phyloP scores from a whole-genome alignment of 2,329 filamentous ascomycete genomes.

The Neofusicoccum laricinum region DNA sequence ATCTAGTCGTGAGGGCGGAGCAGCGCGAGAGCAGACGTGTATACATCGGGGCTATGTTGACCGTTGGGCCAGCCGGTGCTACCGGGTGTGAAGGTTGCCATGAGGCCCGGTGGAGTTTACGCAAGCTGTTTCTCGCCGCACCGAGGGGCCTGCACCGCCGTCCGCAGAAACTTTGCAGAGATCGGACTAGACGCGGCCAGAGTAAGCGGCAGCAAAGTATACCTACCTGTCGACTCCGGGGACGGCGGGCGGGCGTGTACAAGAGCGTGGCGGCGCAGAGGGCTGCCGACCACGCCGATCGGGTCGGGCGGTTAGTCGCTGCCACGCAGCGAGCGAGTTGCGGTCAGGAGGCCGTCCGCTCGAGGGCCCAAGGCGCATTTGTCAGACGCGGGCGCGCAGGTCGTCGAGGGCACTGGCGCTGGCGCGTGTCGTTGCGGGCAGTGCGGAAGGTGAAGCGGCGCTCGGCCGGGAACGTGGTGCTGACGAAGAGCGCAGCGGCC shows the following conservation, averaged over 20 bases:
- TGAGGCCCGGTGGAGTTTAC: not conserved
- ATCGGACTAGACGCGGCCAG: not conserved
- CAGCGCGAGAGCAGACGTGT: not conserved
- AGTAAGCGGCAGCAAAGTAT: not conserved
- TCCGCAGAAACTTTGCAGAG: not conserved
- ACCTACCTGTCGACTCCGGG: not conserved
- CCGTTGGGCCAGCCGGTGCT: not conserved
- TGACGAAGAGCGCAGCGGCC: not conserved
- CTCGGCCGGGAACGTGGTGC: not conserved
- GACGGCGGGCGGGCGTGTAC: not conserved
- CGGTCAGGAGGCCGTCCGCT: not conserved
- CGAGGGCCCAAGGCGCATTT: not conserved
- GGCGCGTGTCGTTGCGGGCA: not conserved
- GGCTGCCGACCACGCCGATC: not conserved
- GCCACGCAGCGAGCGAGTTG: not conserved
- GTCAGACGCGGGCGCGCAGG: constrained; percentile 6
- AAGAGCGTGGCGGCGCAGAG: not conserved
- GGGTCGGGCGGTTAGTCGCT: not conserved
- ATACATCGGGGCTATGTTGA: not conserved
- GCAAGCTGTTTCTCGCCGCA: not conserved
- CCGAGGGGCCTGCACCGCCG: not conserved
- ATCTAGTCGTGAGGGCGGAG: not conserved
- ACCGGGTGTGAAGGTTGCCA: not conserved
- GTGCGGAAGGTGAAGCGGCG: constrained; percentile 1
- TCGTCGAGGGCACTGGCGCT: not conserved